Evolutionary conservation across 2,329 filamentous ascomycete species (phyloP).

Genomic region (Rutstroemia sp.): DNA sequence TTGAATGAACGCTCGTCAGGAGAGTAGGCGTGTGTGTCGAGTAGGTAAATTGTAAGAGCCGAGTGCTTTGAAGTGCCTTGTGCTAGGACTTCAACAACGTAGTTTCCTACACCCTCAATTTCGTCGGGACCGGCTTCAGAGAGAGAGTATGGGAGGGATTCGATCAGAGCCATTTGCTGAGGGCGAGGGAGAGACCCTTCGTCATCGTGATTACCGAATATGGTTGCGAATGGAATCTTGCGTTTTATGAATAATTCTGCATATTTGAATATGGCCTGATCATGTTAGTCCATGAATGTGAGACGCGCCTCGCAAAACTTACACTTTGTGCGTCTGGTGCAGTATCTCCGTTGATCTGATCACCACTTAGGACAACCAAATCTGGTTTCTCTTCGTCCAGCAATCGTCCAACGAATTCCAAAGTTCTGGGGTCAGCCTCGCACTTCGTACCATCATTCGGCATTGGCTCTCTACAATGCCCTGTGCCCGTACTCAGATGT

Average conservation of each 20-base stretch:
- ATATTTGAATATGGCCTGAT: conserved; percentile 86
- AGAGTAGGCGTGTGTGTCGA: conserved; percentile 89
- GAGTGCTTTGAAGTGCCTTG: conserved; percentile 75
- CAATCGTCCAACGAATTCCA: conserved; percentile 79
- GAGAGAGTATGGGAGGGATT: conserved; percentile 82
- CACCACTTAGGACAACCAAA: conserved; percentile 82
- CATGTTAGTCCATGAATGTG: not conserved
- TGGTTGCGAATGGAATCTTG: conserved; percentile 85
- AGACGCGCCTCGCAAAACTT: conserved; percentile 25
- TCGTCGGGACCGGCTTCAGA: conserved; percentile 76
- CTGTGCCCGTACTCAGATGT: conserved; percentile 85
- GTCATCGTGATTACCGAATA: conserved; percentile 97
- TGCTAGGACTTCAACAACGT: conserved; percentile 83
- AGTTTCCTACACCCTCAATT: conserved; percentile 89
- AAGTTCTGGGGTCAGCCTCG: conserved; percentile 82
- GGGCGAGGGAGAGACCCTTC: conserved; percentile 68
- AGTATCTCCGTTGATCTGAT: conserved; percentile 92
- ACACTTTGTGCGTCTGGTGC: conserved; percentile 84
- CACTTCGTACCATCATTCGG: conserved; percentile 72
- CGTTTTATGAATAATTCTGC: conserved; percentile 76
- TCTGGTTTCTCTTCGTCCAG: conserved; percentile 92
- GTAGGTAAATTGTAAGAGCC: conserved; percentile 86
- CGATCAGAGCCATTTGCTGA: conserved; percentile 77
- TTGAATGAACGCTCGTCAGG: conserved; percentile 80
- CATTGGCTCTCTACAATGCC: conserved; percentile 77